phyloP scores from a whole-genome alignment of 305 asterid species.

The Fraxinus velutina region DNA sequence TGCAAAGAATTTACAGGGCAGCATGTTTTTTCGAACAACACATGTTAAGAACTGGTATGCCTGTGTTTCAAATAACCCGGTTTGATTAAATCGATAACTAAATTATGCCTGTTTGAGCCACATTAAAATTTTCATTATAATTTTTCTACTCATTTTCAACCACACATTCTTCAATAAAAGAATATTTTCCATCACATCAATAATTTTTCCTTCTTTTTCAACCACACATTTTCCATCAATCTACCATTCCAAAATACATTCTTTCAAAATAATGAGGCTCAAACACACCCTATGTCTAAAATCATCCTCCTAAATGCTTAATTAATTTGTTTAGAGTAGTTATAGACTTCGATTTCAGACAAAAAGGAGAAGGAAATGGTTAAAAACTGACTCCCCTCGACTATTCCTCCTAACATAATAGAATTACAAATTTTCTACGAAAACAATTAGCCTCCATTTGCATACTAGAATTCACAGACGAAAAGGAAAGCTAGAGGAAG shows the following conservation, averaged over 20 bases:
- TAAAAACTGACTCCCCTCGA: neutral
- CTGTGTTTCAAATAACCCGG: neutral
- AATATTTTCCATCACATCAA: no score
- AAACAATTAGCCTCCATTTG: neutral
- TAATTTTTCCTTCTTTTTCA: no score
- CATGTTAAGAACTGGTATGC: neutral
- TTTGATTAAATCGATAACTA: neutral
- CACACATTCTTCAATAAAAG: no score
- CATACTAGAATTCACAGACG: neutral
- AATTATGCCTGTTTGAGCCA: neutral
- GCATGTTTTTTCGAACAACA: neutral
- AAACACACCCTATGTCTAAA: no score
- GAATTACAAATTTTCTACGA: neutral
- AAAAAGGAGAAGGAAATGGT: neutral
- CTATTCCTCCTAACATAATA: neutral
- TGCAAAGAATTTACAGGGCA: neutral
- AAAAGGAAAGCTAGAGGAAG: neutral
- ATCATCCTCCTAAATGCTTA: neutral
- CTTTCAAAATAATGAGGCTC: no score
- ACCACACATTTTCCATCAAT: no score
- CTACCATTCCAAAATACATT: no score
- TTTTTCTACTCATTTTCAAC: no score
- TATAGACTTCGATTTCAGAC: neutral
- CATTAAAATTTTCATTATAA: no score
- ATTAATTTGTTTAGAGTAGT: neutral